Base-by-base conservation (phyloP, 768 basidiomycete genomes). In the Multifurca ochricompacta region DNA sequence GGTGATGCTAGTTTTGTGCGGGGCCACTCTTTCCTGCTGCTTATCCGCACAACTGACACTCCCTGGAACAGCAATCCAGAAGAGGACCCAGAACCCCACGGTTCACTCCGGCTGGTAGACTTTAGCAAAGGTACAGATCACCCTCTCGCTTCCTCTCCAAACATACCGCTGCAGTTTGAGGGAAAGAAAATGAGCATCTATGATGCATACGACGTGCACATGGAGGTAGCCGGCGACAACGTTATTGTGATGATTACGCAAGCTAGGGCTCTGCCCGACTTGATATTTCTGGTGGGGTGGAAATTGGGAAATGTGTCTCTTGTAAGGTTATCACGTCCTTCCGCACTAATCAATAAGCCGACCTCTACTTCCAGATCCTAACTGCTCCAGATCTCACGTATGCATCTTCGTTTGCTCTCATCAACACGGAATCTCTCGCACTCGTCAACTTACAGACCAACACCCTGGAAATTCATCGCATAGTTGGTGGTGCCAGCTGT, bases 361-460 rank as follows among this genome's bases (percentile, higher is more conserved):
- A 51, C 21, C 0, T 25, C 1, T 7, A 10, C 7, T 31, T 14
- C 34, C 19, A 57, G 56, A 34, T 57, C 21, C 34, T 57, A 27
- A 52, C 45, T 14, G 45, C 40, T 8, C 56, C 56, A 5, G 56
- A 57, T n/a, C 51, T 57, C 39, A 57, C 45, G 39, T 57, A 52
- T 36, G 45, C 56, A 23, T 23, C 56, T 16, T 48, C 56, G n/a
- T 57, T 57, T 52, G 39, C 40, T 30, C 56, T 57, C n/a, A 18
- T 57, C 39, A 19, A 57, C 39, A n/a, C 39, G 9, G 39, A 34
- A 34, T 18, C 25, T 46, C 32, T 57, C 23, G 39, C 32, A 34
- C 51, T 57, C 27, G 27, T 52, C 39, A 57, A 57, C 37, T 14
- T 57, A 30, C 56, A 31, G 25, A 37, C 27, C 3, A 47, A 47